These are phyloP conservation scores for Populus nigra DNA, from an alignment of 345 rosid species.

Conservation along the genomic window DNA sequence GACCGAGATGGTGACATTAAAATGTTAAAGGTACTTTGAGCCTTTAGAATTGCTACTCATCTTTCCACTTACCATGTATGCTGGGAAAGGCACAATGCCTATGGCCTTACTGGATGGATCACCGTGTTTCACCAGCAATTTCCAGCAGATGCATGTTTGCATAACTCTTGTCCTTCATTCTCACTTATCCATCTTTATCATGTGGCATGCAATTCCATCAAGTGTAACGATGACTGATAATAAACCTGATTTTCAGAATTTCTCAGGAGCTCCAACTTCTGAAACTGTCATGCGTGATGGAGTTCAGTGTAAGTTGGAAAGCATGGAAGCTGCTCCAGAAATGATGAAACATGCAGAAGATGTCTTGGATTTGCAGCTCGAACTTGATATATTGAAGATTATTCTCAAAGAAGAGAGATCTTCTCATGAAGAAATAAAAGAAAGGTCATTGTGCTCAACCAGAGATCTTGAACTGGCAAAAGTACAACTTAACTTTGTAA, in stretches of 20 bases:
- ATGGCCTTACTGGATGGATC: neutral
- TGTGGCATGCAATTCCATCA: neutral
- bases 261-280: constrained; percentile 12
- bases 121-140: neutral
- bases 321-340: constrained; percentile 27
- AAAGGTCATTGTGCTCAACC: constrained; percentile 41
- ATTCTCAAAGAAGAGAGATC: constrained; percentile 79
- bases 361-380: constrained; percentile 76
- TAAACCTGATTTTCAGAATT: constrained; percentile 35
- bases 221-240: neutral
- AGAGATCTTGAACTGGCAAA: constrained; percentile 53
- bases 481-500: constrained; percentile 36
- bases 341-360: constrained; percentile 50
- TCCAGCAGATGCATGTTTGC: neutral
- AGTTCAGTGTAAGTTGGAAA: constrained; percentile 25
- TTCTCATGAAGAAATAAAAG: constrained; percentile 43
- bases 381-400: constrained; percentile 75
- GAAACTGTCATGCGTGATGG: constrained; percentile 1
- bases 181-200: neutral
- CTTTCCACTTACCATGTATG: neutral
- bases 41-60: constrained; percentile 3
- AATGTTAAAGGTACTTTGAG: constrained; percentile 36
- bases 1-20: constrained; percentile 26
- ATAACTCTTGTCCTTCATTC: neutral
- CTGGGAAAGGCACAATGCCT: neutral